Base-by-base conservation (phyloP, 139 green algal species). In the Chlorella ohadii region DNA sequence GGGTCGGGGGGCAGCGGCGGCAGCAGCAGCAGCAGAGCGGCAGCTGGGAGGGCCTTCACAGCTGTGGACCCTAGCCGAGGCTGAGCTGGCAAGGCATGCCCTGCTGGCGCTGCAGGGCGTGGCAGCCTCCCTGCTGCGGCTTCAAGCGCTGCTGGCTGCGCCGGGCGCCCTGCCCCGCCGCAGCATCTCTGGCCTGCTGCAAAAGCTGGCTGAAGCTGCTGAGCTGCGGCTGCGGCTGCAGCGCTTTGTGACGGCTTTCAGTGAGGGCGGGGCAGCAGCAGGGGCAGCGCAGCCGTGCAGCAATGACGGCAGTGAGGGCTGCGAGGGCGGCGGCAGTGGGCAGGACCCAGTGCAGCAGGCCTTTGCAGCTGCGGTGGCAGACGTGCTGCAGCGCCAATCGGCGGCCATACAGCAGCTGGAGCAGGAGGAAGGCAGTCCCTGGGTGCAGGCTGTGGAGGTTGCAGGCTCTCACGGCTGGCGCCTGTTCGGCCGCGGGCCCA, bases 21-120 rank as follows among this genome's bases (percentile, higher is more conserved):
- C 11, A 20, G 65, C 78, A 41, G 47, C 47, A 31, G 79, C 66
- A 38, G 79, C 51, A 59, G 38, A 33, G 25, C 38, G 23, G 19
- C 36, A 25, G 36, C 25, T 59, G 33, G 34, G 20, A 61, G 56
- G 59, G 7, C n/a, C 57, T 56, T 19, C 39, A 39, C 27, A 51
- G 81, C 81, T 86, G 57, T 86, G 81, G 81, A 76, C 22, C 23
- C 72, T 81, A 19, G 56, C 64, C 4, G 81, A 86, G 41, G 72
- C 72, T 31, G 72, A 81, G 59, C 39, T 81, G 56, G 81, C 81
- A 4, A n/a, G 34, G 39, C 31, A 65, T 1, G 71, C 57, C n/a
- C 57, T 86, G 81, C 72, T 81, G 72, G 81, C 72, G 19, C 59
- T 86, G 39, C 81, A 85, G 28, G 80, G 80, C 3, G 80, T 85